Evolutionary conservation across 2,329 filamentous ascomycete species (phyloP).

Genomic region (Blumeriella jaapii): DNA sequence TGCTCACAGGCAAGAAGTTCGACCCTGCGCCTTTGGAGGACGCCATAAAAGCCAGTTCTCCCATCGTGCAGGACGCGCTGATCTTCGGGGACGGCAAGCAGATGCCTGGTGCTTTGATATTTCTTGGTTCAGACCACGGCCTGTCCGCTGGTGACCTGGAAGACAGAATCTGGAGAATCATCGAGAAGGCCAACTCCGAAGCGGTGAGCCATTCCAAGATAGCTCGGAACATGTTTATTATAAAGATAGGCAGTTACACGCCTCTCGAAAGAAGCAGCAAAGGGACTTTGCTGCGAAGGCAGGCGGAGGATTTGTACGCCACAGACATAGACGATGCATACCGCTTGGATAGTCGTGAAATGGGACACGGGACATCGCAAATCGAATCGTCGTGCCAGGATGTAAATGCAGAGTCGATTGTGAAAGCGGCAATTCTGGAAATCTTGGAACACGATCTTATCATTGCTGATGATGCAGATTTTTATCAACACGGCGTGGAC

Average conservation of each 20-base stretch:
- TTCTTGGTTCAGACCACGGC: conserved; percentile 32
- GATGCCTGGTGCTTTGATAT: conserved; percentile 43
- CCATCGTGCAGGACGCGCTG: conserved; percentile 40
- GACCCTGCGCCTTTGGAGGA: conserved; percentile 51
- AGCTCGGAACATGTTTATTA: conserved; percentile 35
- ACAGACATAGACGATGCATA: conserved; percentile 38
- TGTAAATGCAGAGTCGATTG: conserved; percentile 5
- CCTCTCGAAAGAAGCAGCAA: conserved; percentile 49
- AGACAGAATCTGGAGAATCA: conserved; percentile 30
- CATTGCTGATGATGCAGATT: conserved; percentile 32
- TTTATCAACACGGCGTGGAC: conserved; percentile 48
- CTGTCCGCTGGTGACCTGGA: conserved; percentile 28
- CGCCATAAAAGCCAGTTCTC: conserved; percentile 34
- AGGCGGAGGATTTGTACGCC: conserved; percentile 39
- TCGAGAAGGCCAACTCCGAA: conserved; percentile 37
- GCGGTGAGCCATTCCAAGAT: conserved; percentile 41
- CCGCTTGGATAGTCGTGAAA: conserved; percentile 1
- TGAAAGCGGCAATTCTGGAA: conserved; percentile 28
- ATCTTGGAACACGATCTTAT: conserved; percentile 24
- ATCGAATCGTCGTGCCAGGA: not conserved
- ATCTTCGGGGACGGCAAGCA: conserved; percentile 49
- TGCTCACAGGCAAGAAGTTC: conserved; percentile 59
- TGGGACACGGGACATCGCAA: not conserved
- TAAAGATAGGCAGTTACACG: conserved; percentile 26
- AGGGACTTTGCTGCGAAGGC: conserved; percentile 42